A percentile compares a stretch with the other conserved stretches of the same genome.
Evolutionary conservation across 768 basidiomycete genomes (phyloP).

Genomic region (Leucocoprinus birnbaumii): DNA sequence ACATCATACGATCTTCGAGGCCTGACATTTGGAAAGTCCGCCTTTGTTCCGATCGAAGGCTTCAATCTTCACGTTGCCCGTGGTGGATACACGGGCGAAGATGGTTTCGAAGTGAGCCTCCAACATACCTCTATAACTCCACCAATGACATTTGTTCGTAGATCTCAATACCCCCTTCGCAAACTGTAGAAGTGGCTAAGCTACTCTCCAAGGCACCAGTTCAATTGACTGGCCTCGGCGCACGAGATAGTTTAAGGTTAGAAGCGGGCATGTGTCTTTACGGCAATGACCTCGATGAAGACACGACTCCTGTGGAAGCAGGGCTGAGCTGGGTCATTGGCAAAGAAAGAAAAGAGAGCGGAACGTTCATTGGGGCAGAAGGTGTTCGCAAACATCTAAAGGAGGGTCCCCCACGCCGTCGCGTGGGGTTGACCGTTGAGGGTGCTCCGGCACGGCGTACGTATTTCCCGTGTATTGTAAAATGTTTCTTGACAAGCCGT

Average conservation of each 20-base stretch:
- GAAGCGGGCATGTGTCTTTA: constrained; percentile 98
- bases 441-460: constrained; percentile 84
- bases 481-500: background rate
- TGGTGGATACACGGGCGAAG: constrained; percentile 97
- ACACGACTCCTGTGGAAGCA: constrained; percentile 84
- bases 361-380: constrained; percentile 78
- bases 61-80: constrained; percentile 86
- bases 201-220: constrained; percentile 64
- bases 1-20: constrained; percentile 71
- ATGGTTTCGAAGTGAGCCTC: constrained; percentile 83
- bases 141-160: constrained; percentile 22
- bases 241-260: constrained; percentile 89
- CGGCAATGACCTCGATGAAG: constrained; percentile 90
- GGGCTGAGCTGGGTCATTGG: constrained; percentile 93
- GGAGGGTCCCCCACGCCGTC: constrained; percentile 70
- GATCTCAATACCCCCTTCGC: constrained; percentile 86
- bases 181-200: constrained; percentile 70
- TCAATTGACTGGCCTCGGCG: constrained; percentile 86
- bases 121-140: background rate
- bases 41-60: constrained; percentile 75
- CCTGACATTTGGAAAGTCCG: constrained; percentile 83
- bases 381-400: constrained; percentile 73
- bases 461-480: constrained; percentile 22
- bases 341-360: constrained; percentile 78
- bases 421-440: constrained; percentile 81